These are phyloP conservation scores for Salix viminalis DNA, from an alignment of 345 rosid species.

Conservation along the genomic window DNA sequence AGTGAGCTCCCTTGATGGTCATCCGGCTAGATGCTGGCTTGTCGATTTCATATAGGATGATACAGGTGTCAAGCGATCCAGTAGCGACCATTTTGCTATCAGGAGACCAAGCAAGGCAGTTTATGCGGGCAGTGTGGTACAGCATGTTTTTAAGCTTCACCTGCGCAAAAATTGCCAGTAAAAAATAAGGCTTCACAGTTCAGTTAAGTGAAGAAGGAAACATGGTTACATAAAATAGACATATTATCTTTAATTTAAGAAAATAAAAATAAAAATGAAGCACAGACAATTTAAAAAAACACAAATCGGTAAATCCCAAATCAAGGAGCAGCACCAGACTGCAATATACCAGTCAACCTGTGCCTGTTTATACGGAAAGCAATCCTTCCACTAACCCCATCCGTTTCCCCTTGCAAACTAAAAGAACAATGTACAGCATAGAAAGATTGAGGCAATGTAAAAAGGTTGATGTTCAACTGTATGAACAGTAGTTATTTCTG, in stretches of 20 bases:
- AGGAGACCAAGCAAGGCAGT: constrained; percentile 92
- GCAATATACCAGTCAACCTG: background rate
- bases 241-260: background rate
- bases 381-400: background rate
- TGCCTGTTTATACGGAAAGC: background rate
- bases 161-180: constrained; percentile 29
- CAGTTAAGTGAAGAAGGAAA: background rate
- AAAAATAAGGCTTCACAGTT: background rate
- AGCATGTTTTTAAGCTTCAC: constrained; percentile 79
- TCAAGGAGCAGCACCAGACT: background rate
- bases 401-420: background rate
- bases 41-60: constrained; percentile 70
- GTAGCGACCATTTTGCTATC: constrained; percentile 68
- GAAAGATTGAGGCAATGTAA: background rate
- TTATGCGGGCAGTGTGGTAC: constrained; percentile 80
- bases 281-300: background rate
- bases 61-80: constrained; percentile 80
- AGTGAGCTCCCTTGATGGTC: constrained; percentile 79
- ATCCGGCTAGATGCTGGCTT: constrained; percentile 66
- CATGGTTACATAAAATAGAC: background rate
- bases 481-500: background rate
- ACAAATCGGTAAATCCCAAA: background rate
- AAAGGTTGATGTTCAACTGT: background rate
- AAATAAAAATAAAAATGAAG: background rate
- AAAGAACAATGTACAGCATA: background rate